Evolutionary conservation across 805 yeast genomes (phyloP).

Genomic region (Myxozyma kluyveri): DNA sequence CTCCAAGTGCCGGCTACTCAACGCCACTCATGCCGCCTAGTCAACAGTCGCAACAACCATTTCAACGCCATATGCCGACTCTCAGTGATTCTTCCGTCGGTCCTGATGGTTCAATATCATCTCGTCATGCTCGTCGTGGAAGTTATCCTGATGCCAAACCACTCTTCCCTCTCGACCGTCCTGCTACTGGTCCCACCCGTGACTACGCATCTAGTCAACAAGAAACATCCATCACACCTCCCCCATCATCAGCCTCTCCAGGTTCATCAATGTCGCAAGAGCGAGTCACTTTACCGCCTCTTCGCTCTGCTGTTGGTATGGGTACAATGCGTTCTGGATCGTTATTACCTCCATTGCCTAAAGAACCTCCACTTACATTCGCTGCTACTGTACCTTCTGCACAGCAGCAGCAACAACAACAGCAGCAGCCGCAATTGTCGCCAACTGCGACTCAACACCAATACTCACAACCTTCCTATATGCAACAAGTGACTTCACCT

Average conservation of each 20-base stretch:
- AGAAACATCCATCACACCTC: background rate
- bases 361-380: background rate
- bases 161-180: too few relatives aligned
- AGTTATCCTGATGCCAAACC: background rate
- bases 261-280: background rate
- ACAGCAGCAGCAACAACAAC: background rate
- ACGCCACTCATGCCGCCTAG: background rate
- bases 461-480: background rate
- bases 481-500: too few relatives aligned
- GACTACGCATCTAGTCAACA: too few relatives aligned
- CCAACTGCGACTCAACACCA: background rate
- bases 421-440: background rate
- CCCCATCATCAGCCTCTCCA: background rate
- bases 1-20: background rate
- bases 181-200: too few relatives aligned
- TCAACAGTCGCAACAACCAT: conserved; percentile 1
- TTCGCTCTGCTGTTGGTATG: background rate
- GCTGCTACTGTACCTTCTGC: too few relatives aligned
- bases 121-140: background rate
- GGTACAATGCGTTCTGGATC: background rate
- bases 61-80: too few relatives aligned
- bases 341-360: background rate
- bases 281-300: background rate
- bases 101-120: too few relatives aligned
- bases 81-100: too few relatives aligned